A percentile compares a stretch with the other conserved stretches of the same genome.
These are phyloP conservation scores for Moricandia arvensis DNA, from an alignment of 345 rosid species.

Conservation along the genomic window DNA sequence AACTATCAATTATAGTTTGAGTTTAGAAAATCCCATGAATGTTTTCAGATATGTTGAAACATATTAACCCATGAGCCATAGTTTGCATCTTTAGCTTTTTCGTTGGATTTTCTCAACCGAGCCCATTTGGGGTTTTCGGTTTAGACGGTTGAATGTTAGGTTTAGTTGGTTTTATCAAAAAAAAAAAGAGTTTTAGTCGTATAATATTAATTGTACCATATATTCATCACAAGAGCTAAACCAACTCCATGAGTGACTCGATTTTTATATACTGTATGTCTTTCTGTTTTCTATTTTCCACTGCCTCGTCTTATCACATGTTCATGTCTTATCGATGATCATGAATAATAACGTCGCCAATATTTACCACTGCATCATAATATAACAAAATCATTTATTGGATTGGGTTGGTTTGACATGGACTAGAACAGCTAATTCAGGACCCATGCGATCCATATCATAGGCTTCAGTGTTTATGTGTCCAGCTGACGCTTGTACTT, in stretches of 20 bases:
- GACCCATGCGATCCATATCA: conserved; percentile 17
- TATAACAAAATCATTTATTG: neutral
- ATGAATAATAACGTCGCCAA: neutral
- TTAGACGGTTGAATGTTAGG: neutral
- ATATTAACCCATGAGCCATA: neutral
- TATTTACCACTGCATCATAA: conserved; percentile 1
- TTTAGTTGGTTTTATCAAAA: no score
- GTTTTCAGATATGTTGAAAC: neutral
- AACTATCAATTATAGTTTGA: neutral
- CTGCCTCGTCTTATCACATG: neutral
- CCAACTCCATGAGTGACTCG: neutral
- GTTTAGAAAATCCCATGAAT: neutral
- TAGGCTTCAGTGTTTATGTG: conserved; percentile 11
- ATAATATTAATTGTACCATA: neutral
- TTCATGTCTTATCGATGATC: neutral
- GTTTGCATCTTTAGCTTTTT: neutral
- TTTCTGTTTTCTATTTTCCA: neutral
- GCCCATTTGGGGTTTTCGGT: neutral
- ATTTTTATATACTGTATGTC: neutral
- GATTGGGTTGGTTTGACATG: neutral
- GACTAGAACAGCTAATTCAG: conserved; percentile 27
- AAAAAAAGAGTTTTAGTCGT: neutral
- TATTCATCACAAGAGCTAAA: neutral
- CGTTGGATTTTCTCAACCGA: neutral
- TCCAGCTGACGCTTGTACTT: conserved; percentile 33